Percentiles rank a stretch among this genome's conserved stretches.
These are phyloP conservation scores for Termitomyces sp. DNA, from an alignment of 768 basidiomycete species.

Conservation along the genomic window DNA sequence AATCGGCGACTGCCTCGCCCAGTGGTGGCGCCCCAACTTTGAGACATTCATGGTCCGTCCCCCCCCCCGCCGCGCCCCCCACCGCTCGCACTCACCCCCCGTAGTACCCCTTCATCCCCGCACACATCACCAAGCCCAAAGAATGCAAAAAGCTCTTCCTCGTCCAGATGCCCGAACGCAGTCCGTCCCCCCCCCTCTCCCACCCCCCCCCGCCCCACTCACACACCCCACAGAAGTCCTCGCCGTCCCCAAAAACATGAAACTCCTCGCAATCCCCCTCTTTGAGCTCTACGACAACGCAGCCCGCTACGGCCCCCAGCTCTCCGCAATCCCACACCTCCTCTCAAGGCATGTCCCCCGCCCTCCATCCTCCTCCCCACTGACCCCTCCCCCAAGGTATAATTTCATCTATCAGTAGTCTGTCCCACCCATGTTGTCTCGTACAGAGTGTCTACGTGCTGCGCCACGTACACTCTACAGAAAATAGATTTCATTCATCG, in stretches of 20 bases:
- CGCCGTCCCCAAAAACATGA: slow-evolving; percentile 98
- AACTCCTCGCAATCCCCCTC: slow-evolving; percentile 91
- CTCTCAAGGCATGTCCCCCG: slow-evolving; percentile 65
- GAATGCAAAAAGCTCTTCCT: slow-evolving; percentile 96
- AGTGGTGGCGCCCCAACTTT: slow-evolving; percentile 98
- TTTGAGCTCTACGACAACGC: slow-evolving; percentile 98
- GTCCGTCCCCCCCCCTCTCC: slow-evolving; percentile 40
- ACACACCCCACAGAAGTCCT: slow-evolving; percentile 66
- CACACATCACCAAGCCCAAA: slow-evolving; percentile 96
- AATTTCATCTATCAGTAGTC: slow-evolving; percentile 72
- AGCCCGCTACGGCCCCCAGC: slow-evolving; percentile 89
- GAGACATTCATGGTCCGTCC: slow-evolving; percentile 93
- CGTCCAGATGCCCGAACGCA: slow-evolving; percentile 91
- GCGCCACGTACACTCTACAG: too few species aligned
- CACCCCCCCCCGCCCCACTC: not conserved
- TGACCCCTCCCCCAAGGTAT: slow-evolving; percentile 36
- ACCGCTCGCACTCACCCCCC: not conserved
- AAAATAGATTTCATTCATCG: too few species aligned
- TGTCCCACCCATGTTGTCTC: too few species aligned
- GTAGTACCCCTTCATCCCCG: slow-evolving; percentile 90
- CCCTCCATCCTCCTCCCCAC: slow-evolving; percentile 19
- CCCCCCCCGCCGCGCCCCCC: too few species aligned
- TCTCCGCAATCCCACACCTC: slow-evolving; percentile 90
- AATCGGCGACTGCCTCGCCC: slow-evolving; percentile 92
- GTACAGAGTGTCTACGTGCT: too few species aligned